These are phyloP conservation scores for Penicillium odoratum DNA, from an alignment of 495 filamentous ascomycete species.

Conservation along the genomic window DNA sequence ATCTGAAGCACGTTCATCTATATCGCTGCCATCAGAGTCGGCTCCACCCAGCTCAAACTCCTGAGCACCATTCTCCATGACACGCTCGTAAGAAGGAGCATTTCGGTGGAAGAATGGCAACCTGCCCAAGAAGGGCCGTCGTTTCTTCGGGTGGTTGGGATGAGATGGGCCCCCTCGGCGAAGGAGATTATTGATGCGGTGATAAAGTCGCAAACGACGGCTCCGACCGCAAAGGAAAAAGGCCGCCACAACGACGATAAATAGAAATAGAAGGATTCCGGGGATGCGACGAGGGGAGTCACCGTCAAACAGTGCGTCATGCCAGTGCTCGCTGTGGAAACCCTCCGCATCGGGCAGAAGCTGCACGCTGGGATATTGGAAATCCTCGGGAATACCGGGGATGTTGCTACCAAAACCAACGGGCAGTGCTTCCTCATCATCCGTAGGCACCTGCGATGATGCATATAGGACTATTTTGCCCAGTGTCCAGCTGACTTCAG, in stretches of 20 bases:
- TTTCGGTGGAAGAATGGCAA: slow-evolving; percentile 54
- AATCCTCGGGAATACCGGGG: slow-evolving; percentile 67
- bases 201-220: slow-evolving; percentile 65
- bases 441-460: slow-evolving; percentile 76
- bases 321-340: slow-evolving; percentile 67
- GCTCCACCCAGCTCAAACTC: slow-evolving; percentile 71
- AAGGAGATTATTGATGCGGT: slow-evolving; percentile 52
- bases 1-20: slow-evolving; percentile 43
- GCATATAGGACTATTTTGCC: slow-evolving; percentile 99
- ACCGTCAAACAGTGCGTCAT: slow-evolving; percentile 65
- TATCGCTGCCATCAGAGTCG: slow-evolving; percentile 57
- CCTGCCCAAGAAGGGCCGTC: slow-evolving; percentile 54
- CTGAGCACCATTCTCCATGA: slow-evolving; percentile 72
- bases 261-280: slow-evolving; percentile 69
- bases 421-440: slow-evolving; percentile 57
- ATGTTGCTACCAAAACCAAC: slow-evolving; percentile 92
- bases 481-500: slow-evolving; percentile 97
- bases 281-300: slow-evolving; percentile 65
- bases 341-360: slow-evolving; percentile 40
- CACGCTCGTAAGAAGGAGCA: slow-evolving; percentile 75
- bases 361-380: slow-evolving; percentile 78
- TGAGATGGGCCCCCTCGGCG: slow-evolving; percentile 53
- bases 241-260: slow-evolving; percentile 66
- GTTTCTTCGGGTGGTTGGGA: slow-evolving; percentile 51
- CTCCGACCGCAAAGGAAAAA: slow-evolving; percentile 72